These are phyloP conservation scores for Aspergillus haitiensis DNA, from an alignment of 495 filamentous ascomycete species.

Conservation along the genomic window DNA sequence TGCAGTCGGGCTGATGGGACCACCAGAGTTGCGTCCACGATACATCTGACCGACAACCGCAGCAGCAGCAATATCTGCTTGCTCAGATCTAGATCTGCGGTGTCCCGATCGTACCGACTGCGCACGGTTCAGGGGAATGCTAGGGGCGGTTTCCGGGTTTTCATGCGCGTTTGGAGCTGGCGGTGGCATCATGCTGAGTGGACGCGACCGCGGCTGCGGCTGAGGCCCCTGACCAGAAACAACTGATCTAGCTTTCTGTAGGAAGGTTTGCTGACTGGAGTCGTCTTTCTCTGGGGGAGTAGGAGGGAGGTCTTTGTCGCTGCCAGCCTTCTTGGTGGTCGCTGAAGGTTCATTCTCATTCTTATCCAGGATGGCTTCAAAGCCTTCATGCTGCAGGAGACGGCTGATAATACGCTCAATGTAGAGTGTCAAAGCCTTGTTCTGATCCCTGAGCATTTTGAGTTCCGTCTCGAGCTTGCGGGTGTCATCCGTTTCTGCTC, in stretches of 20 bases:
- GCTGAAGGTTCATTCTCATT: constrained; percentile 59
- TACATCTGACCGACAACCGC: constrained; percentile 83
- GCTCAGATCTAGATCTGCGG: constrained; percentile 70
- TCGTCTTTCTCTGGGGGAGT: constrained; percentile 67
- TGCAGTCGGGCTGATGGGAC: constrained; percentile 51
- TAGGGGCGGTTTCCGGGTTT: constrained; percentile 79
- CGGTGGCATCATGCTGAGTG: constrained; percentile 61
- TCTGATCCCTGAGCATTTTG: constrained; percentile 84
- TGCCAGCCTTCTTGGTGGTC: constrained; percentile 26
- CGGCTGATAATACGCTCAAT: constrained; percentile 98
- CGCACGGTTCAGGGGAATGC: constrained; percentile 71
- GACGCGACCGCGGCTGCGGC: constrained; percentile 56
- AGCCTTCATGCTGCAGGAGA: constrained; percentile 88
- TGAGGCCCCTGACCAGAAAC: constrained; percentile 44
- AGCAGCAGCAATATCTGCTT: constrained; percentile 60
- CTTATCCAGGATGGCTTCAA: constrained; percentile 76
- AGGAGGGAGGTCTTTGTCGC: constrained; percentile 83
- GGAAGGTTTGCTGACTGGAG: constrained; percentile 52
- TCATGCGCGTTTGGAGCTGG: constrained; percentile 48
- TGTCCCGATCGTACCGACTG: constrained; percentile 57
- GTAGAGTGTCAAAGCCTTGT: constrained; percentile 94
- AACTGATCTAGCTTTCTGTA: constrained; percentile 81
- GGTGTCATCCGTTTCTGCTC: constrained; percentile 56
- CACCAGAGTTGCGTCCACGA: constrained; percentile 62
- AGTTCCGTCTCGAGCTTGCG: constrained; percentile 76